A percentile compares a stretch with the other conserved stretches of the same genome.
Evolutionary conservation across 2,329 filamentous ascomycete genomes (phyloP).

Genomic region (Ophiocordyceps australis): DNA sequence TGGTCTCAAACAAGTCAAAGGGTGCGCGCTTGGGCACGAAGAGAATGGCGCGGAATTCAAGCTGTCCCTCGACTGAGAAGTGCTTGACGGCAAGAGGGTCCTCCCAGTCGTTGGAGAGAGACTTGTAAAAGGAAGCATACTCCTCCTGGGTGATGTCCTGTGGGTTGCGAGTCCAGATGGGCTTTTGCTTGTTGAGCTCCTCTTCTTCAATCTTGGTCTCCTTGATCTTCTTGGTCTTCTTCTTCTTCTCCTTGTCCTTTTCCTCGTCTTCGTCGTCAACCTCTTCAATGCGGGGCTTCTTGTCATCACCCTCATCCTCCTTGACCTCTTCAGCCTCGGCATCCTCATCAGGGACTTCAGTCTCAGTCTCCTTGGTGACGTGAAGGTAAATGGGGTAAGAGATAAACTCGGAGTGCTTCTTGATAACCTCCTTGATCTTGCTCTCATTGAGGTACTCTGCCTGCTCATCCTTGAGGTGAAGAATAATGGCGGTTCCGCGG

Average conservation of each 20-base stretch:
- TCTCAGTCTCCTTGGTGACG: conserved; percentile 98
- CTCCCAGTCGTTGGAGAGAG: conserved; percentile 99
- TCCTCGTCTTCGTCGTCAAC: conserved; percentile 73
- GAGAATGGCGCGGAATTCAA: conserved; percentile 98
- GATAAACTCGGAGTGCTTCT: conserved; percentile 99
- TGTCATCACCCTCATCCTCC: conserved; percentile 60
- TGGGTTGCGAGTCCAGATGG: conserved; percentile 98
- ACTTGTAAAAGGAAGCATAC: conserved; percentile 99
- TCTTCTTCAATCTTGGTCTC: conserved; percentile 98
- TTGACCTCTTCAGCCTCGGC: conserved; percentile 51
- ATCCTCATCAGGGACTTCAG: conserved; percentile 93
- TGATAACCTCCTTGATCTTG: conserved; percentile 99
- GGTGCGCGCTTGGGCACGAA: conserved; percentile 99
- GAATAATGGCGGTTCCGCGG: conserved; percentile 93
- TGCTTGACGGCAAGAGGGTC: conserved; percentile 99
- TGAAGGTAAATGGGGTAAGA: conserved; percentile 99
- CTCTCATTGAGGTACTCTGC: conserved; percentile 93
- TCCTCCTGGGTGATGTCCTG: conserved; percentile 90
- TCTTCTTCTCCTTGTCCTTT: conserved; percentile 75
- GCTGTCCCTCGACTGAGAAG: conserved; percentile 99
- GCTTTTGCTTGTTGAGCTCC: conserved; percentile 99
- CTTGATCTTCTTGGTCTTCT: conserved; percentile 99
- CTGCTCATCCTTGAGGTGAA: conserved; percentile 99
- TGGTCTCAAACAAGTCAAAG: conserved; percentile 99
- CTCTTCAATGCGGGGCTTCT: conserved; percentile 93